Conservation (phyloP, 345 rosid species). For the Camelina neglecta region DNA sequence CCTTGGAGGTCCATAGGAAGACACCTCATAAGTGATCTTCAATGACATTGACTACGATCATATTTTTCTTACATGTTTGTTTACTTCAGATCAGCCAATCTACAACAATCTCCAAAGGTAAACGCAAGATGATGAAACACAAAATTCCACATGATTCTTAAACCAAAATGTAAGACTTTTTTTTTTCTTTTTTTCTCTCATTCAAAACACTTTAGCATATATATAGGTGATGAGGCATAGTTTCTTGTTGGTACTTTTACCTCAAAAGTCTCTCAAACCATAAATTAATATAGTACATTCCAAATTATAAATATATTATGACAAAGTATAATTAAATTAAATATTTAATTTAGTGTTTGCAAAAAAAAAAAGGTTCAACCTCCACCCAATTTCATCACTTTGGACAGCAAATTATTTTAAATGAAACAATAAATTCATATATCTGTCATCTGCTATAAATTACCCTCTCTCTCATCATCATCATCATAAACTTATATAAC, state of each 20-base stretch:
- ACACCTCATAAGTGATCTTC: not conserved
- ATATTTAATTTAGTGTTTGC: slow-evolving; percentile 32
- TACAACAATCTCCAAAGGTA: not conserved
- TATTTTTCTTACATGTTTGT: not conserved
- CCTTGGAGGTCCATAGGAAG: not conserved
- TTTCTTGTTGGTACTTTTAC: too few relatives aligned
- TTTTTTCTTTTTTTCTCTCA: not conserved
- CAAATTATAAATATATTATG: slow-evolving; percentile 18
- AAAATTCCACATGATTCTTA: not conserved
- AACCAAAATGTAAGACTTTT: not conserved
- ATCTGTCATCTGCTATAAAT: slow-evolving; percentile 41
- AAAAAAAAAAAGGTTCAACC: slow-evolving; percentile 29
- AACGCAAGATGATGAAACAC: not conserved
- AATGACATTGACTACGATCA: not conserved
- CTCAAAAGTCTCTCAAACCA: slow-evolving; percentile 3
- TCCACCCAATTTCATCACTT: slow-evolving; percentile 43
- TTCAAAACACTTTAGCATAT: not conserved
- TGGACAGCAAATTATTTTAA: slow-evolving; percentile 45
- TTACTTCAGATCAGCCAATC: not conserved
- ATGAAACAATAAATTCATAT: slow-evolving; percentile 45
- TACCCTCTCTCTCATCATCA: slow-evolving; percentile 11
- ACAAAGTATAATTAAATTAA: slow-evolving; percentile 8
- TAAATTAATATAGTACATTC: slow-evolving; percentile 15
- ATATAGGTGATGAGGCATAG: too few relatives aligned
- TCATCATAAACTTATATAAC: slow-evolving; percentile 24